These are phyloP conservation scores for Apiospora phragmitis DNA, from an alignment of 2,329 filamentous ascomycete genomes.

Conservation along the genomic window DNA sequence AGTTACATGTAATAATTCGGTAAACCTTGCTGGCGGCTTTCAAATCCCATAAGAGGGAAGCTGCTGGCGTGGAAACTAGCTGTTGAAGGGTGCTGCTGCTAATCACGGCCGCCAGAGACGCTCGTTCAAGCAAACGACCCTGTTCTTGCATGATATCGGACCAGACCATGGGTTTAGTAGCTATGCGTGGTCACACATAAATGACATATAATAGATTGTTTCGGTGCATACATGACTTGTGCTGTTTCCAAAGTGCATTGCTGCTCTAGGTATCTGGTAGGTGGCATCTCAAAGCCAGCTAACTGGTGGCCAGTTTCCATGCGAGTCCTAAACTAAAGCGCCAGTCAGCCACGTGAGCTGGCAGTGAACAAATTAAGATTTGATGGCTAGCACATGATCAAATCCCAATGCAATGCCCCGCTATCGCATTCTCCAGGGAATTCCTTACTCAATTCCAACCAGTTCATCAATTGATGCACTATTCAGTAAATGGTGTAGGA, in stretches of 20 bases:
- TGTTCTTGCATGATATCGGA: not conserved
- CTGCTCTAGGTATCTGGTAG: not conserved
- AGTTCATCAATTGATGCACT: not conserved
- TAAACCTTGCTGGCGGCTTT: not conserved
- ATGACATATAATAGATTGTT: not conserved
- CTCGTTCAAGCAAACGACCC: not conserved
- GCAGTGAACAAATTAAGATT: conserved; percentile 2
- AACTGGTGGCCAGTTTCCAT: not conserved
- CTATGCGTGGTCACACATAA: not conserved
- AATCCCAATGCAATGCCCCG: not conserved
- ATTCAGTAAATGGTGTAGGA: not conserved
- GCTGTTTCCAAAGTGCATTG: not conserved
- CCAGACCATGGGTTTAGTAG: not conserved
- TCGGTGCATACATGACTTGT: not conserved
- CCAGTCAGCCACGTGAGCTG: not conserved
- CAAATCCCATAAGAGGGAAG: too few relatives aligned
- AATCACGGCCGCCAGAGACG: not conserved
- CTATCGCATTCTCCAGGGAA: not conserved
- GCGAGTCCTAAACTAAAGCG: not conserved
- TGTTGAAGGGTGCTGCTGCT: not conserved
- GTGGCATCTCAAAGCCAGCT: not conserved
- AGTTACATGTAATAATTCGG: not conserved
- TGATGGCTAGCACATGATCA: not conserved
- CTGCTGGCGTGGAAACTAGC: not conserved
- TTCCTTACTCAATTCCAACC: not conserved